Base-by-base conservation (phyloP, 768 basidiomycete genomes). In the Boletales sp. region DNA sequence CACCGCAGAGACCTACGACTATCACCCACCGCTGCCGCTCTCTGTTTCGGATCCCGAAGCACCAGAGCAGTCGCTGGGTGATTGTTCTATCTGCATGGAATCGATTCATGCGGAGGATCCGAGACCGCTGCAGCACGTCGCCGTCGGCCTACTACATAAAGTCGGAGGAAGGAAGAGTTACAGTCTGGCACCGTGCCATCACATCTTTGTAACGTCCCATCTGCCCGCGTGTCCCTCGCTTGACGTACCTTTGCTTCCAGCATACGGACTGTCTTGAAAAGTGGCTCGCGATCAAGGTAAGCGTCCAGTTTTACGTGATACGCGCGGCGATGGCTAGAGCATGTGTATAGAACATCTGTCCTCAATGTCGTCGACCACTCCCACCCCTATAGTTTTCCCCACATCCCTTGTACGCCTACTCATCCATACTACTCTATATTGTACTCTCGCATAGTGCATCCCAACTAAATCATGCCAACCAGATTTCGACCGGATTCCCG, bases 21-120 rank as follows among this genome's bases (percentile, higher is more conserved):
- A 95, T 60, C 93, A 94, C 65, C 93, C 91, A 8, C 73, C 77
- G 3, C 70, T 95, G 35, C 86, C 89, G 1, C 48, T 54, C 13
- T 54, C 61, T 17, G 55, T 79, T 2, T 75, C 84, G 1, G 88
- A 92, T 60, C 64, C 86, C 0, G 90, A 93, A 64, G 77, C 87
- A 2, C 83, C 85, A 2, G 85, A 86, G 40, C 82, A 85, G 55
- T 79, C 86, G 3, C 70, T 91, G 14, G 91, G 89, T 8, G 90
- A 94, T 62, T 97, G 93, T 59, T 82, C 90, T 7, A 94, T 97
- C 45, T 95, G 93, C 60, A 94, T 95, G 90, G 93, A 95, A 50
- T 78, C 82, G 5, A 94, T 94, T 54, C 60, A 80, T 36, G 64
- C 80, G 21, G 78, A 82, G 39, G 70, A 76, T 39, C 61, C 69